Percentiles rank a stretch among this genome's conserved stretches.
These are phyloP conservation scores for Pseudevernia furfuracea DNA, from an alignment of 495 filamentous ascomycete species.

Conservation along the genomic window DNA sequence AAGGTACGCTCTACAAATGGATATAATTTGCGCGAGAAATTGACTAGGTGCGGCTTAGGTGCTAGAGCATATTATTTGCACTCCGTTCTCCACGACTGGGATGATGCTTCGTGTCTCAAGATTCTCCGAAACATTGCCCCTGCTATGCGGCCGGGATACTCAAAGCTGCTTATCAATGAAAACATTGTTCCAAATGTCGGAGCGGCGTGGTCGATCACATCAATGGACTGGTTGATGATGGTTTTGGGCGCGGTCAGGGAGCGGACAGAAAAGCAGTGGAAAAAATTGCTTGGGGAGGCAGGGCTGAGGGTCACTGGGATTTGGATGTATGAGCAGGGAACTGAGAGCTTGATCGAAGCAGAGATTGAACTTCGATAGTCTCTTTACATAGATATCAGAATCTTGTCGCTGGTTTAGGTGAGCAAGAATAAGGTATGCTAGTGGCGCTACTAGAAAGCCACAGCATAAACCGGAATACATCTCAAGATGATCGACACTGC, in stretches of 20 bases:
- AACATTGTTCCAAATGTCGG: conserved; percentile 41
- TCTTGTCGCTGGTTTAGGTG: background rate
- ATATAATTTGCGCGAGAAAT: background rate
- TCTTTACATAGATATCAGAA: background rate
- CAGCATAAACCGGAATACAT: too few species aligned
- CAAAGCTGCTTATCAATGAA: conserved; percentile 38
- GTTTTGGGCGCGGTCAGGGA: conserved; percentile 33
- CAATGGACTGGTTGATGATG: conserved; percentile 45
- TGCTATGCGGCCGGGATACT: background rate
- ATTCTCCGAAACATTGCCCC: background rate
- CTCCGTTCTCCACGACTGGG: background rate
- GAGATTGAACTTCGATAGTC: background rate
- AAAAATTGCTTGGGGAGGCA: conserved; percentile 36
- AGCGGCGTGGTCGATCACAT: conserved; percentile 35
- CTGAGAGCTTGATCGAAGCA: conserved; percentile 1
- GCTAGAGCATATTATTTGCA: background rate
- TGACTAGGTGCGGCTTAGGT: background rate
- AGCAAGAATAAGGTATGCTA: too few species aligned
- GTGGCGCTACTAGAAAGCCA: too few species aligned
- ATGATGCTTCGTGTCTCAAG: background rate
- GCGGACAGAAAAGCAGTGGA: conserved; percentile 31
- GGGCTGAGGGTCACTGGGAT: conserved; percentile 31
- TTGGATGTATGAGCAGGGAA: background rate
- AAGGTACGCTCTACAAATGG: background rate
- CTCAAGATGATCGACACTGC: too few species aligned